Base-by-base conservation (phyloP, 139 green algal genomes). In the Tetraselmis chui region DNA sequence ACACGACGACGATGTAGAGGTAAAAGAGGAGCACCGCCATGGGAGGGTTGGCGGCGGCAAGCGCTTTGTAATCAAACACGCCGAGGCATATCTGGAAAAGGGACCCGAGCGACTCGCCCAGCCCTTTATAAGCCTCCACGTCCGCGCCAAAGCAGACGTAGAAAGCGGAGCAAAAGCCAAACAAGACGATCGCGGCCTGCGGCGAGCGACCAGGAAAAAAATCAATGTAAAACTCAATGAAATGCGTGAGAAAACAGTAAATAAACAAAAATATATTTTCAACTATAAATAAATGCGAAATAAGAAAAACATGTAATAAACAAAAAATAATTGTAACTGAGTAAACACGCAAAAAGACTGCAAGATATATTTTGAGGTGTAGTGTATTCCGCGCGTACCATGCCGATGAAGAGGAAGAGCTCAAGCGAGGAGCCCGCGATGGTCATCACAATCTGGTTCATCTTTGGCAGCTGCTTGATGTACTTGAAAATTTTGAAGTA, bases 401-500 rank as follows among this genome's bases (percentile, higher is more conserved):
- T 88, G 59, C 83, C 59, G 30, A 77, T 77, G 81, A 88, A 88
- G 76, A 88, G 81, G 59, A 77, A 22, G 32, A 88, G 74, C 59
- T 88, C 84, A 31, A 84, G 77, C 28, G 59, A 32, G 28, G 45
- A 31, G 25, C 25, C 24, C 25, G 80, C 31, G 24, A 88, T 29
- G 2, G 84, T 88, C 28, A 74, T 28, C 28, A 88, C 76, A 59
- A 88, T 88, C 26, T 59, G 29, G 30, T 88, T 78, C 84, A 88
- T 88, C 28, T 81, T 59, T 28, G 84, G 84, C 77, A 88, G 76
- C 11, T 78, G 18, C 59, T 79, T 67, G 45, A 67, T 67, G 45
- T 67, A 67, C 45, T 67, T 67, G 45, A 67, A 88, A 59, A 88
- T 78, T 81, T 88, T 88, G 81, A 88, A 88, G 78, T 88, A 88